phyloP scores from a whole-genome alignment of 768 basidiomycete species.

The Boletus rufocinnamomeus region DNA sequence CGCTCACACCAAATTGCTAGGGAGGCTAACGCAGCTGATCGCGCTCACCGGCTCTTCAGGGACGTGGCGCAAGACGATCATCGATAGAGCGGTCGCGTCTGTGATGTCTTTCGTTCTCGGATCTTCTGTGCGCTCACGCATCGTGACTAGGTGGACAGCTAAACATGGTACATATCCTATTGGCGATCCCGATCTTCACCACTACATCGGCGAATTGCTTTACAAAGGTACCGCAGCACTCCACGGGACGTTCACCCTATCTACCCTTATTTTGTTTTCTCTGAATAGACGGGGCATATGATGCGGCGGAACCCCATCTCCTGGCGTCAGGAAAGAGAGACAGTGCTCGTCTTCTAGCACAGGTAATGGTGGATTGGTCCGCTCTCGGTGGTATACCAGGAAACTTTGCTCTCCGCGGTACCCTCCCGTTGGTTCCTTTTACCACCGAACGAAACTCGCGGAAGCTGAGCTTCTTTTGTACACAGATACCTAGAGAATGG shows the following conservation, averaged over 20 bases:
- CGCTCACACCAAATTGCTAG: constrained; percentile 40
- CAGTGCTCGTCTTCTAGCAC: constrained; percentile 81
- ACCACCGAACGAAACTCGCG: not conserved
- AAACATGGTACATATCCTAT: constrained; percentile 77
- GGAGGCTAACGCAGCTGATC: constrained; percentile 87
- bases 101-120: constrained; percentile 30
- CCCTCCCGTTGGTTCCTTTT: constrained; percentile 64
- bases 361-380: constrained; percentile 87
- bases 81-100: constrained; percentile 82
- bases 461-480: constrained; percentile 8
- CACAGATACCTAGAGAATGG: constrained; percentile 77
- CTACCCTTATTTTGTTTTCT: not conserved
- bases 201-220: constrained; percentile 87
- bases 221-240: constrained; percentile 63
- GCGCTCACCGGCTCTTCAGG: constrained; percentile 79
- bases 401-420: constrained; percentile 81
- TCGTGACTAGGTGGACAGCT: constrained; percentile 72
- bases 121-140: constrained; percentile 21
- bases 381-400: constrained; percentile 54
- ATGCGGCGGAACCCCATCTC: constrained; percentile 77
- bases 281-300: constrained; percentile 68
- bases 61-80: constrained; percentile 87
- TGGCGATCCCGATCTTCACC: constrained; percentile 86
- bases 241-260: not conserved
- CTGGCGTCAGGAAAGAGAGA: constrained; percentile 87